Percentiles rank a stretch among this genome's conserved stretches.
Conservation (phyloP, 148 eudicot genomes). For the Limonium bicolor region DNA sequence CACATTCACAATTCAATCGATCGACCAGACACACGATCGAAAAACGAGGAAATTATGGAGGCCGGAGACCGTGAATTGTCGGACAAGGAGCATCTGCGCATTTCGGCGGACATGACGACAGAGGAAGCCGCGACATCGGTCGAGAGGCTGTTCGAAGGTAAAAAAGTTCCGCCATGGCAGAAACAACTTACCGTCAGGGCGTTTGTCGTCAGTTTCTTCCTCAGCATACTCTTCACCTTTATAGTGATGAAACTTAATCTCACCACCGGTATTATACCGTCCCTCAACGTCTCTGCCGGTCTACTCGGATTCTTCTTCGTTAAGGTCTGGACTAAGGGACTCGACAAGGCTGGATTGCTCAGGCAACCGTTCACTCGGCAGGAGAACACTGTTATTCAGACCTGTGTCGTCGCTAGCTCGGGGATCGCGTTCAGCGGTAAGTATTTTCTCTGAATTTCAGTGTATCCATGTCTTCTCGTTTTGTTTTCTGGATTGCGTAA, state of each 20-base stretch:
- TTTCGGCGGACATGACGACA: neutral
- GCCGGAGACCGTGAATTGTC: too few species aligned
- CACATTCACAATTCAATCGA: too few species aligned
- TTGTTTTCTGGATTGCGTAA: neutral
- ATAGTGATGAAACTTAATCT: slow-evolving; percentile 28
- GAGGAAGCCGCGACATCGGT: slow-evolving; percentile 6
- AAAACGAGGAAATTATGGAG: slow-evolving; percentile 7
- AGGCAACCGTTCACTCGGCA: slow-evolving; percentile 29
- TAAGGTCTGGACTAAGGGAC: slow-evolving; percentile 21
- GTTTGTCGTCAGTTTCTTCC: slow-evolving; percentile 16
- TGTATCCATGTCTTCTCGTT: neutral
- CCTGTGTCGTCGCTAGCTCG: slow-evolving; percentile 28
- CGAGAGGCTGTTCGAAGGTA: slow-evolving; percentile 12
- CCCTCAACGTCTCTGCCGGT: slow-evolving; percentile 26
- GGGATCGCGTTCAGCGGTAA: slow-evolving; percentile 30
- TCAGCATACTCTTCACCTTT: slow-evolving; percentile 22
- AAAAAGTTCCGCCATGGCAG: slow-evolving; percentile 20
- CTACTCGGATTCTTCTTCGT: slow-evolving; percentile 29
- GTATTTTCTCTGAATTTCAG: too few species aligned
- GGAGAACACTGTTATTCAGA: slow-evolving; percentile 34
- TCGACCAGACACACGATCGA: too few species aligned
- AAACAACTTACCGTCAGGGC: slow-evolving; percentile 18
- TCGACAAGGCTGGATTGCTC: slow-evolving; percentile 13
- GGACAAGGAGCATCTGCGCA: too few species aligned
- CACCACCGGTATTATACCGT: slow-evolving; percentile 28